phyloP scores from a whole-genome alignment of 352 stramenopile genomes.

The Globisporangium uncinulatum region DNA sequence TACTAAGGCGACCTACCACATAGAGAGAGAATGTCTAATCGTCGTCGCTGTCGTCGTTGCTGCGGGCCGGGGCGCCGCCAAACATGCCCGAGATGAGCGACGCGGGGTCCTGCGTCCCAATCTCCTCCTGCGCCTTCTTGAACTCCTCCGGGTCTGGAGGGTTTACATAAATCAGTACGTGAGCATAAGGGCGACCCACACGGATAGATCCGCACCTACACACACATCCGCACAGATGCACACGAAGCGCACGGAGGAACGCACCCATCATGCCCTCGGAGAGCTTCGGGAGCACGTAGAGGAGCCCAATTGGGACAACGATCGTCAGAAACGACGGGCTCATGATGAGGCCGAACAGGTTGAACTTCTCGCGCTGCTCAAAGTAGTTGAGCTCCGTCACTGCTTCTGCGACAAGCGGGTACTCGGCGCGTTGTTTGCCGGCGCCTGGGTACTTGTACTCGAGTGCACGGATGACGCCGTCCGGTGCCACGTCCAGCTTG shows the following conservation, averaged over 20 bases:
- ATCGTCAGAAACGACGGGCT: conserved; percentile 82
- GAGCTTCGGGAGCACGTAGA: conserved; percentile 80
- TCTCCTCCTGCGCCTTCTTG: conserved; percentile 84
- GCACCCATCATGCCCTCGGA: conserved; percentile 72
- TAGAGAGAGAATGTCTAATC: conserved; percentile 33
- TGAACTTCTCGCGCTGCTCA: conserved; percentile 81
- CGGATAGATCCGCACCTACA: too few species aligned
- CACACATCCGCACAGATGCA: not conserved
- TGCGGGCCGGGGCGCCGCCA: conserved; percentile 31
- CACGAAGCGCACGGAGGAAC: conserved; percentile 6
- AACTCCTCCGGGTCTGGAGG: conserved; percentile 71
- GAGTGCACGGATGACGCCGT: conserved; percentile 21
- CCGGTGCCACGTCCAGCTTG: conserved; percentile 9
- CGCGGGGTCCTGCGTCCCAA: conserved; percentile 63
- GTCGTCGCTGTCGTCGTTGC: conserved; percentile 66
- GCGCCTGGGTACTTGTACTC: conserved; percentile 81
- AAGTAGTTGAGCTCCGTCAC: conserved; percentile 79
- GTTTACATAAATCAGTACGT: not conserved
- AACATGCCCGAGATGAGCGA: conserved; percentile 71
- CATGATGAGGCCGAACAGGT: conserved; percentile 63
- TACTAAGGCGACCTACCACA: not conserved
- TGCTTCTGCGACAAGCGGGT: conserved; percentile 57
- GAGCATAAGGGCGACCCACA: too few species aligned
- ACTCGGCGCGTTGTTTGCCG: conserved; percentile 47
- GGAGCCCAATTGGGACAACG: conserved; percentile 62